Percentiles rank a stretch among this genome's conserved stretches.
Evolutionary conservation across 2,329 filamentous ascomycete species (phyloP).

Genomic region (Beauveria varroae): DNA sequence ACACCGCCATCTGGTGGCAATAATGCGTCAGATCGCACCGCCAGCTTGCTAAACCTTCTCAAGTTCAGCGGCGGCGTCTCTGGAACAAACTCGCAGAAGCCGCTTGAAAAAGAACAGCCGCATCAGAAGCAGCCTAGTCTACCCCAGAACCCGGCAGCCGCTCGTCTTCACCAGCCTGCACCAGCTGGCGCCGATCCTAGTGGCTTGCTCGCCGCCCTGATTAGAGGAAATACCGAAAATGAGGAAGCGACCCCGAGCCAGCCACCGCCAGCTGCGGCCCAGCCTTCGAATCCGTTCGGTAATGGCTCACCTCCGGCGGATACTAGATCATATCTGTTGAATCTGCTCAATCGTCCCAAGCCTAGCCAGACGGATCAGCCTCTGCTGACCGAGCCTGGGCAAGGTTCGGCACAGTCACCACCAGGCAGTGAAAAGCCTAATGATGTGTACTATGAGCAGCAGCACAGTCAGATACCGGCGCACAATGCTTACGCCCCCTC

Average conservation of each 20-base stretch:
- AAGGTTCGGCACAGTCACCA: slow-evolving; percentile 34
- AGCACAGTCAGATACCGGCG: slow-evolving; percentile 19
- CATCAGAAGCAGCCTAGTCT: slow-evolving; percentile 13
- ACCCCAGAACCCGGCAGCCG: slow-evolving; percentile 20
- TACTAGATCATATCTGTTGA: slow-evolving; percentile 79
- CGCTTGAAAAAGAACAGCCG: slow-evolving; percentile 12
- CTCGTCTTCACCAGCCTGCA: slow-evolving; percentile 48
- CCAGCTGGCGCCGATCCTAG: slow-evolving; percentile 48
- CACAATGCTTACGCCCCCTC: slow-evolving; percentile 1
- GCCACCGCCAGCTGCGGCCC: slow-evolving; percentile 17
- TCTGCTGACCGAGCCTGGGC: slow-evolving; percentile 30
- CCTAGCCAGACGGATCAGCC: slow-evolving; percentile 49
- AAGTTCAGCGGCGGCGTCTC: slow-evolving; percentile 45
- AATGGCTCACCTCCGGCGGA: slow-evolving; percentile 52
- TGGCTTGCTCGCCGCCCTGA: slow-evolving; percentile 52
- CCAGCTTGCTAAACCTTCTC: slow-evolving; percentile 52
- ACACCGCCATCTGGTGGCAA: slow-evolving; percentile 33
- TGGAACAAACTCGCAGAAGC: slow-evolving; percentile 20
- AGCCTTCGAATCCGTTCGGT: slow-evolving; percentile 33
- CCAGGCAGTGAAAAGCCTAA: slow-evolving; percentile 30
- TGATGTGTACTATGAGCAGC: slow-evolving; percentile 22
- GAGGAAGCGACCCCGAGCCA: slow-evolving; percentile 31
- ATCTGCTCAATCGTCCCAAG: slow-evolving; percentile 75
- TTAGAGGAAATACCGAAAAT: slow-evolving; percentile 47
- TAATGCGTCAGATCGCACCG: slow-evolving; percentile 40